phyloP scores from a whole-genome alignment of 768 basidiomycete species.

The Tulasnella sp. region DNA sequence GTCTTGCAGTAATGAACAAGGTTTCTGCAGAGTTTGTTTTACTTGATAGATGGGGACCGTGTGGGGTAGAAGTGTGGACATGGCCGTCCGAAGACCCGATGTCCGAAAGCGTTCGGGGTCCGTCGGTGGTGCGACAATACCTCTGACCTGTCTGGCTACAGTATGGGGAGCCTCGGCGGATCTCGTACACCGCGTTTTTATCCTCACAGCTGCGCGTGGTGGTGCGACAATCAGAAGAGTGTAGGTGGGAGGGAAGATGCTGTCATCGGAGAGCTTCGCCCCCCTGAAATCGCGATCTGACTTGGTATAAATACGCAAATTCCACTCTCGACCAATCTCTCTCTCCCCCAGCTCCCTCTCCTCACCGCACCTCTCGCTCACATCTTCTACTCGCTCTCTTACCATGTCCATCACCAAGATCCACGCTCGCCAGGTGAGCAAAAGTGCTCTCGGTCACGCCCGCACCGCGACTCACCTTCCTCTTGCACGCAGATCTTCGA shows the following conservation, averaged over 20 bases:
- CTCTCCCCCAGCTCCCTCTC: neutral
- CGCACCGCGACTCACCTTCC: slow-evolving; percentile 36
- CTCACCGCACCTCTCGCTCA: neutral
- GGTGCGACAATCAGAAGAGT: neutral
- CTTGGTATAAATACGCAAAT: slow-evolving; percentile 1
- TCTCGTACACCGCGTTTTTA: neutral
- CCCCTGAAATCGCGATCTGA: slow-evolving; percentile 13
- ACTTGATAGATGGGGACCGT: neutral
- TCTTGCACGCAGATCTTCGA: slow-evolving; percentile 81
- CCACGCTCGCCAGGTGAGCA: slow-evolving; percentile 83
- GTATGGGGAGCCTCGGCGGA: no score
- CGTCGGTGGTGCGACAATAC: neutral
- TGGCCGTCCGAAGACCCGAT: neutral
- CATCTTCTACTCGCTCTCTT: neutral
- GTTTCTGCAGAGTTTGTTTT: slow-evolving; percentile 9
- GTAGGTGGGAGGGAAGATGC: neutral
- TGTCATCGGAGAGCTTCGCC: neutral
- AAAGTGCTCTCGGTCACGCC: neutral
- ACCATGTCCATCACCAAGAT: slow-evolving; percentile 89
- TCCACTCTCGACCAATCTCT: slow-evolving; percentile 7
- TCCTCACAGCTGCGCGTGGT: neutral
- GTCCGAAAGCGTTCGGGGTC: neutral
- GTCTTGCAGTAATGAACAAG: slow-evolving; percentile 14
- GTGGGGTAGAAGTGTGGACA: slow-evolving; percentile 5
- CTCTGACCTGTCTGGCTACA: neutral